Base-by-base conservation (phyloP, 2,329 filamentous ascomycete genomes). In the Neodidymelliopsis sp. region DNA sequence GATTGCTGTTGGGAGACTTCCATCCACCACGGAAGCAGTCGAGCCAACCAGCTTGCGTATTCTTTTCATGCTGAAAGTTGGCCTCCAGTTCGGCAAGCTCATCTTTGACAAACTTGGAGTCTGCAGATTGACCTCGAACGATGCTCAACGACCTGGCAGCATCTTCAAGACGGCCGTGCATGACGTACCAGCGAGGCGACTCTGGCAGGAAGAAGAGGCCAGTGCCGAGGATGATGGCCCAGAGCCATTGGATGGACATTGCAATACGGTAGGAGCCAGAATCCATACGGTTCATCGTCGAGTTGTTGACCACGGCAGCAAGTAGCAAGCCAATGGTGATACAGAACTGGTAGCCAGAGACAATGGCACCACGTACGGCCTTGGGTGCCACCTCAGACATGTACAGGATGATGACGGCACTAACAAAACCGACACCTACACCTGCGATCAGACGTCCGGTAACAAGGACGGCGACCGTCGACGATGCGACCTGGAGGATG, bases 61-160 rank as follows among this genome's bases (percentile, higher is more conserved):
- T 49, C 40, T 60, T 60, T 30, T 96, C 91, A 71, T 93, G 91
- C 75, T 90, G 89, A 75, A 93, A 84, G 80, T 95, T 96, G 78
- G 90, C 91, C 51, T 94, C 81, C 59, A 96, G 90, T 77, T 96
- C 91, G 31, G 88, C 83, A 34, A 95, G 81, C 76, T 96, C 91
- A 54, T 84, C 77, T 75, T 88, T 84, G 74, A 96, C 86, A 73
- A 84, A 91, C 55, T 88, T 82, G 16, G 88, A 92, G 44, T 88
- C 84, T 42, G 75, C 66, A 37, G 87, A 81, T 77, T 95, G 88
- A 53, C 88, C 89, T 70, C 91, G 89, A 23, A 96, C 83, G 49
- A 80, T 82, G 48, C 83, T 75, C 6, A 96, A 81, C 10, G 84
- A 76, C 1, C 74, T 53, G 50, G 85, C 81, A 24, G 90, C 91